Evolutionary conservation across 2,329 filamentous ascomycete species (phyloP), one percentile per base, ranked within the genome.

Genomic region (Diplodia intermedia): DNA sequence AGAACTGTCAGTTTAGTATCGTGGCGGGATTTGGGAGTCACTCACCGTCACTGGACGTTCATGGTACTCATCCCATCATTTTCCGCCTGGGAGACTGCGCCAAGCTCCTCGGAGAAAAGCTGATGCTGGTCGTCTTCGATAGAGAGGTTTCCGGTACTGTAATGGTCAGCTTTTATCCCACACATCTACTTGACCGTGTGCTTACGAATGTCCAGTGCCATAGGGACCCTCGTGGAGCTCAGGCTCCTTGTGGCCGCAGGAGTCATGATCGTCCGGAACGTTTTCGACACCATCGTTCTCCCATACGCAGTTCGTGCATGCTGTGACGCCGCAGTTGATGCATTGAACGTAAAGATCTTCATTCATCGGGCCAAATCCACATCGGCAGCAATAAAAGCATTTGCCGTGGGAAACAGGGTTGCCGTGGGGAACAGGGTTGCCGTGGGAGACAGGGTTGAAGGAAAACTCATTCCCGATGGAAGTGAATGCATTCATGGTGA

Each of bases 291-390:
- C 26, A 9, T 26, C 20, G 49, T 8, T 5, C 14, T 54, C 52
- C 52, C 52, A 54, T 15, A 9, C 7, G 15, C 52, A 54, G 6
- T n/a, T 33, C 4, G 0, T 15, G 26, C 43, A 50, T 4, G 40
- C 50, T 5, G 20, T 4, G 12, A 40, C 33, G 8, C 40, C 53
- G n/a, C 63, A 66, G 1, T 0, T 4, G 2, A 66, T 66, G 40
- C 63, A 66, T 1, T 3, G 4, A 3, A 18, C 36, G 38, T 66
- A 66, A 26, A 66, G 38, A 3, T 40, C 38, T 2, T 18, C 36
- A 3, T 47, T 18, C 63, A 66, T 66, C 2, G 63, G 63, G 6
- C 63, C 63, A 31, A 49, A 66, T 4, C 26, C 18, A 12, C 63
- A 66, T 8, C 43, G 23, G n/a, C 63, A 66, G 6, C 63, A 66